phyloP scores from a whole-genome alignment of 805 yeast species.

The Nakazawaea sp. region DNA sequence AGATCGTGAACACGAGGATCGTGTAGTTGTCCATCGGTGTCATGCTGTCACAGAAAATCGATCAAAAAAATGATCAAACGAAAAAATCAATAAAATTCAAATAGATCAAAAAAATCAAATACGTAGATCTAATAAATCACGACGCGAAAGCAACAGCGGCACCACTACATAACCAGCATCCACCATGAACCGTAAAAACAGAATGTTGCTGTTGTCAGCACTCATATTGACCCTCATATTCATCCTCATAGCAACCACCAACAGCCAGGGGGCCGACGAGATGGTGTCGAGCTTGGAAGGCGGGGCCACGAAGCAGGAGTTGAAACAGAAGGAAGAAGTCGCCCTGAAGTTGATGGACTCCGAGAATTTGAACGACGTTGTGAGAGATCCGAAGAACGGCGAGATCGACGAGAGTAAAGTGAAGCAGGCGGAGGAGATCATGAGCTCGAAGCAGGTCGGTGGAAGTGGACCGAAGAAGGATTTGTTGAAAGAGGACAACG shows the following conservation, averaged over 20 bases:
- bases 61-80: neutral
- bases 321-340: constrained; percentile 8
- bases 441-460: constrained; percentile 7
- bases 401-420: constrained; percentile 34
- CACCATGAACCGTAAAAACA: constrained; percentile 27
- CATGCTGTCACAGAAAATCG: neutral
- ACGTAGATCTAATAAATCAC: too few species aligned
- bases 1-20: constrained; percentile 50
- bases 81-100: too few species aligned
- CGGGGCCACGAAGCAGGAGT: constrained; percentile 15
- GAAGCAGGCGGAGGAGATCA: constrained; percentile 26
- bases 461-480: constrained; percentile 10
- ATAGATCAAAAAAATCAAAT: too few species aligned
- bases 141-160: neutral
- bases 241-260: constrained; percentile 22
- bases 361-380: constrained; percentile 19
- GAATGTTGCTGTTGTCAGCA: constrained; percentile 35
- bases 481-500: constrained; percentile 8
- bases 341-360: constrained; percentile 6
- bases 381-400: constrained; percentile 25
- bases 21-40: neutral
- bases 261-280: constrained; percentile 11
- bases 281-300: neutral
- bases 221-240: constrained; percentile 29
- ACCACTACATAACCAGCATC: neutral